Conservation (phyloP, 495 filamentous ascomycete species). For the Clavariopsis aquatica region DNA sequence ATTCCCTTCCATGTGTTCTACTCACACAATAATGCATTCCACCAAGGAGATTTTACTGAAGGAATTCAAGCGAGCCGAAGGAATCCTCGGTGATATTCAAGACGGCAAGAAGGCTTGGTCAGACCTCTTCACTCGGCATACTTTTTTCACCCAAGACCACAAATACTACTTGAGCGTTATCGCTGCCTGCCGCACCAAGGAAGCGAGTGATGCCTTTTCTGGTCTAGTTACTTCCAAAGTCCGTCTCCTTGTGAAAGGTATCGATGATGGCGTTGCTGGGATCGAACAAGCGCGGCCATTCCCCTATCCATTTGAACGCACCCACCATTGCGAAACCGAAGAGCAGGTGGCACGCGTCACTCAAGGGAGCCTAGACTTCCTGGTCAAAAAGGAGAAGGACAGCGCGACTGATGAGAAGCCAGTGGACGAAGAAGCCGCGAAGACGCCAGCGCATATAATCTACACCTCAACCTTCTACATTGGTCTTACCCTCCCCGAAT, state of each 20-base stretch:
- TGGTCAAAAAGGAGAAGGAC: conserved; percentile 57
- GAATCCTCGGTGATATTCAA: conserved; percentile 81
- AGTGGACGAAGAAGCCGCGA: conserved; percentile 38
- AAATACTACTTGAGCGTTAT: conserved; percentile 92
- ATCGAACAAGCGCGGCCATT: conserved; percentile 87
- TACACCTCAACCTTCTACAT: conserved; percentile 90
- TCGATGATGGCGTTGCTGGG: conserved; percentile 68
- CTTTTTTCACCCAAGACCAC: conserved; percentile 88
- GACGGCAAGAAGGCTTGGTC: conserved; percentile 74
- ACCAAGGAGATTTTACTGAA: conserved; percentile 80
- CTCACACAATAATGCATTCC: conserved; percentile 85
- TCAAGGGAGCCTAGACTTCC: conserved; percentile 68
- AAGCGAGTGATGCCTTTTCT: conserved; percentile 78
- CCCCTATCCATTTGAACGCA: conserved; percentile 85
- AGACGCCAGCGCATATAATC: conserved; percentile 56
- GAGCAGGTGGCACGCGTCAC: conserved; percentile 69
- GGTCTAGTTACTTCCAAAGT: conserved; percentile 92
- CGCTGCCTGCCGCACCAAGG: conserved; percentile 79
- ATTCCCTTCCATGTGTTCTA: conserved; percentile 94
- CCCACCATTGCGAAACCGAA: conserved; percentile 71
- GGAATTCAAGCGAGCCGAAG: conserved; percentile 74
- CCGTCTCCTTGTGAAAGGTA: conserved; percentile 73
- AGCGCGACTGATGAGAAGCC: conserved; percentile 51
- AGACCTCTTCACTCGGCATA: conserved; percentile 82
- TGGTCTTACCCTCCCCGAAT: conserved; percentile 70